Percentiles rank a stretch among this genome's conserved stretches.
phyloP scores from a whole-genome alignment of 2,329 filamentous ascomycete genomes.

The Ascomycota sp. region DNA sequence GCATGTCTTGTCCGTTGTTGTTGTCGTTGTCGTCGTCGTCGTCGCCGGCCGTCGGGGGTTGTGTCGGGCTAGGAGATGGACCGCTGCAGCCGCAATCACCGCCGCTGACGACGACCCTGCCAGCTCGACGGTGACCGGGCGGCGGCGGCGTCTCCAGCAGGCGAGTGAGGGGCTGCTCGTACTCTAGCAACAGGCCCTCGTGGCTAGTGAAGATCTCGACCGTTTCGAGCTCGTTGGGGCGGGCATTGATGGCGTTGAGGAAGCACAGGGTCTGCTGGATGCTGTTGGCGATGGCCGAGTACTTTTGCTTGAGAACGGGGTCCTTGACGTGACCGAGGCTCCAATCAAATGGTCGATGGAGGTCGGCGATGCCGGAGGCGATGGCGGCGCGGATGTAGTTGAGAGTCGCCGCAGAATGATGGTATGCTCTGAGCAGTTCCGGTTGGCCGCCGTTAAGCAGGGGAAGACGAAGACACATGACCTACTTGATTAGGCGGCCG shows the following conservation, averaged over 20 bases:
- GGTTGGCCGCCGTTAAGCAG: too few species aligned
- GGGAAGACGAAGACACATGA: too few species aligned
- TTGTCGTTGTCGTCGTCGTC: neutral
- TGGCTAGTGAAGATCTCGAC: slow-evolving; percentile 92
- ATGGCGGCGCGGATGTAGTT: slow-evolving; percentile 79
- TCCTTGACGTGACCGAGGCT: slow-evolving; percentile 77
- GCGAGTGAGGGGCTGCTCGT: slow-evolving; percentile 73
- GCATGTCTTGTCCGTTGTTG: too few species aligned
- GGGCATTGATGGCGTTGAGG: slow-evolving; percentile 81
- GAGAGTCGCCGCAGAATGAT: slow-evolving; percentile 80
- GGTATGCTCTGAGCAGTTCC: slow-evolving; percentile 73
- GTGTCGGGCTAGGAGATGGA: slow-evolving; percentile 20
- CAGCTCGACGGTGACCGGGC: neutral
- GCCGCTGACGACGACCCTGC: neutral
- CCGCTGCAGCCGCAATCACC: slow-evolving; percentile 1
- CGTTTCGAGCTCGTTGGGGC: slow-evolving; percentile 61
- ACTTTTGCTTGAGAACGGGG: slow-evolving; percentile 62
- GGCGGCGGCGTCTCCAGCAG: slow-evolving; percentile 39
- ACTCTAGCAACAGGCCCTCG: slow-evolving; percentile 81
- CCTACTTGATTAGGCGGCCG: slow-evolving; percentile 48
- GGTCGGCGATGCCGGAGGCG: slow-evolving; percentile 71
- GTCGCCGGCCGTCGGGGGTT: slow-evolving; percentile 3
- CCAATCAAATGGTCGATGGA: slow-evolving; percentile 89
- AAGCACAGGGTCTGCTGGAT: slow-evolving; percentile 84
- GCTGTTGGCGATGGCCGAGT: slow-evolving; percentile 60